Evolutionary conservation across 768 basidiomycete genomes (phyloP).

Genomic region (Trametes sanguinea): DNA sequence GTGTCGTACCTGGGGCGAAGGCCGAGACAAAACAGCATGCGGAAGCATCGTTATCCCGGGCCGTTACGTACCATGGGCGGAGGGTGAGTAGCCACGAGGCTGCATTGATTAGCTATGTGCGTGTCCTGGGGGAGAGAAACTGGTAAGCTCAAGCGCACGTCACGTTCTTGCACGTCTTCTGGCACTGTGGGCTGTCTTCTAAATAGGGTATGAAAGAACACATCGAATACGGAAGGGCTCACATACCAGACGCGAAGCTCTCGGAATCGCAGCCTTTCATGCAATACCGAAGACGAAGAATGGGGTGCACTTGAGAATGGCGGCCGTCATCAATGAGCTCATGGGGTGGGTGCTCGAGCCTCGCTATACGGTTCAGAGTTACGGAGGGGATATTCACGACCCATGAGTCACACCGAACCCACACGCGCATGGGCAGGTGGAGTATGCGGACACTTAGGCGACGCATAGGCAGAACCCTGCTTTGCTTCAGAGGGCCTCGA

Average conservation of each 20-base stretch:
- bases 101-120: slow-evolving; percentile 3
- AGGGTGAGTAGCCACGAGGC: slow-evolving; percentile 27
- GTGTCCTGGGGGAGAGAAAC: not conserved
- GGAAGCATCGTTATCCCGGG: not conserved
- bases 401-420: no score
- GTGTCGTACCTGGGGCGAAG: slow-evolving; percentile 1
- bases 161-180: not conserved
- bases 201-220: slow-evolving; percentile 2
- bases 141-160: slow-evolving; percentile 5
- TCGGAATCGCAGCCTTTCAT: not conserved
- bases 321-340: no score
- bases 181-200: not conserved
- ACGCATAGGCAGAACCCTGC: no score
- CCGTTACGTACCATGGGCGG: slow-evolving; percentile 13
- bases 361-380: not conserved
- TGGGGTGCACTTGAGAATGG: not conserved
- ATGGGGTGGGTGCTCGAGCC: no score
- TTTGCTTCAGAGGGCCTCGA: no score
- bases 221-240: not conserved
- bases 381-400: not conserved
- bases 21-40: not conserved
- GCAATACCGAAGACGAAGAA: not conserved
- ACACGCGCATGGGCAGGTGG: not conserved
- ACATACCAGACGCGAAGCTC: not conserved
- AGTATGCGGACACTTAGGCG: not conserved